Evolutionary conservation across 2,329 filamentous ascomycete genomes (phyloP).

Genomic region (Monascus ruber): DNA sequence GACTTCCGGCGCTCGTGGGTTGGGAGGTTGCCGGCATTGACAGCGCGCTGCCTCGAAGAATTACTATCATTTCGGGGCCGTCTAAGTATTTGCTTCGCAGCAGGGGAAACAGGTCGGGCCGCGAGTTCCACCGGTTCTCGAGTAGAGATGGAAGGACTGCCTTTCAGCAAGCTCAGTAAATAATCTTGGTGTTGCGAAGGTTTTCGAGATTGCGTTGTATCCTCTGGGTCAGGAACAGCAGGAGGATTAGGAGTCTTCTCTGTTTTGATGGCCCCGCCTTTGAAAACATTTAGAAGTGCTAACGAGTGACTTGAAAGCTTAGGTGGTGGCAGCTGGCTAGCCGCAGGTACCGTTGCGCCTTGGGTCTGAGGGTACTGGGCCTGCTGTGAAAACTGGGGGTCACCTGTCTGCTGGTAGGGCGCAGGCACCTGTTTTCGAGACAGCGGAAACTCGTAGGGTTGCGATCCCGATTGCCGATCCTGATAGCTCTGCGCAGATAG

Average conservation of each 20-base stretch:
- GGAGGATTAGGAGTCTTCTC: conserved; percentile 11
- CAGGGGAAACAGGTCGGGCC: conserved; percentile 29
- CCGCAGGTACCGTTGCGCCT: conserved; percentile 41
- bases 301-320: conserved; percentile 48
- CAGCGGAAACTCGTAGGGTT: conserved; percentile 4
- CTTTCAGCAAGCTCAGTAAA: conserved; percentile 24
- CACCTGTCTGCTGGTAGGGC: conserved; percentile 37
- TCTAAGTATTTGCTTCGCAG: conserved; percentile 22
- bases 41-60: conserved; percentile 6
- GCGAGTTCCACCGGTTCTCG: conserved; percentile 35
- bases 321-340: conserved; percentile 47
- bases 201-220: conserved; percentile 9
- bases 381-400: conserved; percentile 32
- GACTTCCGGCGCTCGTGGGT: conserved; percentile 16
- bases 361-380: conserved; percentile 23
- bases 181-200: conserved; percentile 28
- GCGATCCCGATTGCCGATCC: conserved; percentile 9
- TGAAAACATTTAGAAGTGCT: conserved; percentile 49
- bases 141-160: conserved; percentile 6
- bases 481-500: conserved; percentile 11
- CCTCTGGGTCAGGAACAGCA: conserved; percentile 7
- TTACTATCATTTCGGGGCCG: conserved; percentile 11
- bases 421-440: conserved; percentile 19
- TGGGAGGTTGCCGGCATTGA: conserved; percentile 6
- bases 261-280: conserved; percentile 20